Evolutionary conservation across 2,329 filamentous ascomycete species (phyloP).

Genomic region (Parascedosporium putredinis): DNA sequence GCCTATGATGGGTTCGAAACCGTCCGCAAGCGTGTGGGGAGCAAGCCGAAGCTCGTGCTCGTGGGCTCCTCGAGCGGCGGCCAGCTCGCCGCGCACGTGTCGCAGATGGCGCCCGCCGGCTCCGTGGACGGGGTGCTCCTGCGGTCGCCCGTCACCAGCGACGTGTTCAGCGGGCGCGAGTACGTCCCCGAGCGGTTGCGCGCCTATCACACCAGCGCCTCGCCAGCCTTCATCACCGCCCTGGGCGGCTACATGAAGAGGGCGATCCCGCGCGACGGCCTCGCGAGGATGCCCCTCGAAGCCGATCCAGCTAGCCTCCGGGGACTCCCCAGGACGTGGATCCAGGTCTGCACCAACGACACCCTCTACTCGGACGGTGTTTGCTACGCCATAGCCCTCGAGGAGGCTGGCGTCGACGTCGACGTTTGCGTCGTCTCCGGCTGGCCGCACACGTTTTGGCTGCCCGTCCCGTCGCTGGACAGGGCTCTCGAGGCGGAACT

Average conservation of each 20-base stretch:
- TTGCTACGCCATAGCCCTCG: conserved; percentile 35
- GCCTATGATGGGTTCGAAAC: conserved; percentile 25
- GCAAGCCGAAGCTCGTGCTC: conserved; percentile 20
- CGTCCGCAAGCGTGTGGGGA: conserved; percentile 7
- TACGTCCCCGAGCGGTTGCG: conserved; percentile 27
- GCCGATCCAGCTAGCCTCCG: conserved; percentile 18
- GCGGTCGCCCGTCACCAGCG: conserved; percentile 37
- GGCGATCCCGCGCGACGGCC: conserved; percentile 27
- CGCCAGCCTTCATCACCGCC: conserved; percentile 25
- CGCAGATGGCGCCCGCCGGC: conserved; percentile 19
- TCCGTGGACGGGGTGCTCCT: conserved; percentile 30
- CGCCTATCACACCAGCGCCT: conserved; percentile 27
- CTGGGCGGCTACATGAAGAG: conserved; percentile 22
- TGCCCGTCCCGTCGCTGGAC: conserved; percentile 31
- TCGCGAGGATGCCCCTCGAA: conserved; percentile 32
- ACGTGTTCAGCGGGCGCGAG: conserved; percentile 25
- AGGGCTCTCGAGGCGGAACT: conserved; percentile 29
- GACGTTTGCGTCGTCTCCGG: conserved; percentile 31
- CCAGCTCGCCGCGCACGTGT: conserved; percentile 33
- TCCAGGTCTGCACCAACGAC: conserved; percentile 41
- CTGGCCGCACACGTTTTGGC: conserved; percentile 44
- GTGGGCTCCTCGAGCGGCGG: conserved; percentile 38
- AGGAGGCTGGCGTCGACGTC: conserved; percentile 27
- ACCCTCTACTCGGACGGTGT: conserved; percentile 39
- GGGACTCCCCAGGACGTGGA: conserved; percentile 30